Percentiles rank a stretch among this genome's conserved stretches.
Conservation (phyloP, 805 yeast species). For the Ogataea sp. region DNA sequence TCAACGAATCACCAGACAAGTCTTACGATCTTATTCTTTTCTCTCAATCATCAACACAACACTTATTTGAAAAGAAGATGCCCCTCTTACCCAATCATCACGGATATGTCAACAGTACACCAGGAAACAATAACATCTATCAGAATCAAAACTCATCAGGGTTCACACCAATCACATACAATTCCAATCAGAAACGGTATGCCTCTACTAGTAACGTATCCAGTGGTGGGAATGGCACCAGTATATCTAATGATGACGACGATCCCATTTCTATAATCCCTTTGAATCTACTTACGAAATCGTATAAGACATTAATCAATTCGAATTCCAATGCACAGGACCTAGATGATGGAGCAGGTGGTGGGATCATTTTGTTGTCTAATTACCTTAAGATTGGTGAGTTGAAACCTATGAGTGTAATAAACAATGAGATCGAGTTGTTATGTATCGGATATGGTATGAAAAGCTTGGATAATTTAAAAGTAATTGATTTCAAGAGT, state of each 20-base stretch:
- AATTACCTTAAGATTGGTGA: slow-evolving; percentile 53
- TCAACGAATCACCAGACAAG: slow-evolving; percentile 46
- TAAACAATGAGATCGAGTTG: slow-evolving; percentile 53
- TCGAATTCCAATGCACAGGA: slow-evolving; percentile 19
- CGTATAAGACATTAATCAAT: slow-evolving; percentile 20
- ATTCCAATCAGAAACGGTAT: not conserved
- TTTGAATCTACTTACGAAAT: slow-evolving; percentile 17
- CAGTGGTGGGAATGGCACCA: no score
- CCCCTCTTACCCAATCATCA: slow-evolving; percentile 28
- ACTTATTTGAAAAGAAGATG: slow-evolving; percentile 27
- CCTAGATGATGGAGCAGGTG: slow-evolving; percentile 15
- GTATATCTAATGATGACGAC: slow-evolving; percentile 1
- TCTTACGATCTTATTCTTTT: slow-evolving; percentile 43
- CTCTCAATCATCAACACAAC: slow-evolving; percentile 28
- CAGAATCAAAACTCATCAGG: not conserved
- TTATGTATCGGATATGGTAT: slow-evolving; percentile 61
- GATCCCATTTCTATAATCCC: slow-evolving; percentile 24
- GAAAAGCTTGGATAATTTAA: slow-evolving; percentile 55
- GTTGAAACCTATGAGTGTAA: slow-evolving; percentile 52
- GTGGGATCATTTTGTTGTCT: slow-evolving; percentile 55
- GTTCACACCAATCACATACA: not conserved
- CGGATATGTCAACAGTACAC: no score
- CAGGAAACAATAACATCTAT: slow-evolving; percentile 1
- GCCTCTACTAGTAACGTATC: slow-evolving; percentile 3
- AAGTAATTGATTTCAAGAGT: slow-evolving; percentile 49